Conservation (phyloP, 1,284 basidiomycete genomes). For the Anthracocystis walkeri region DNA sequence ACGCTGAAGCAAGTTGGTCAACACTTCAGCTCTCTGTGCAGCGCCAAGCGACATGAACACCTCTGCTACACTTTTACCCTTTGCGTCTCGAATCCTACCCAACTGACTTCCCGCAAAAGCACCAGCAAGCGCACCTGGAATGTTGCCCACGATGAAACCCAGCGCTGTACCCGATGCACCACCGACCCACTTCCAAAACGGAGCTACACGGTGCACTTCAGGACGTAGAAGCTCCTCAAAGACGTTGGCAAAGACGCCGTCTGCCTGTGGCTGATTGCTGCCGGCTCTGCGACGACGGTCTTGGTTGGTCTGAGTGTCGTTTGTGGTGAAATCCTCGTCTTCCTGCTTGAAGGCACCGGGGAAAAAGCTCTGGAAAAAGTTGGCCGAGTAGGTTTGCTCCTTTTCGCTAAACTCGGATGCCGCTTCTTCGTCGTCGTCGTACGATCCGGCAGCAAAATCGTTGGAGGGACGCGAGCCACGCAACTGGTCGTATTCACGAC, state of each 20-base stretch:
- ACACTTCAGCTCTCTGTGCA: conserved; percentile 83
- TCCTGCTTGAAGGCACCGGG: conserved; percentile 43
- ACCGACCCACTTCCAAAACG: conserved; percentile 61
- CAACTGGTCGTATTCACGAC: conserved; percentile 79
- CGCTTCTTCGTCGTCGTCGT: conserved; percentile 32
- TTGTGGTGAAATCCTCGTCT: neutral
- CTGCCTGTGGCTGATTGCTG: conserved; percentile 53
- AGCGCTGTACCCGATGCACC: conserved; percentile 60
- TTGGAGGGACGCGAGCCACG: conserved; percentile 34
- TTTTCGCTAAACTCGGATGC: conserved; percentile 48
- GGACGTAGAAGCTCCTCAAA: conserved; percentile 68
- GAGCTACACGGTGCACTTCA: conserved; percentile 62
- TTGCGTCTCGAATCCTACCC: conserved; percentile 67
- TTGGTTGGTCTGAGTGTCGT: conserved; percentile 15
- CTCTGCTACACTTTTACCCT: conserved; percentile 70
- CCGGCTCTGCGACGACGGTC: conserved; percentile 12
- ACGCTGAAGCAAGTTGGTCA: conserved; percentile 87
- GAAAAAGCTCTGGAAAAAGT: conserved; percentile 64
- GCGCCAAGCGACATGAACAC: conserved; percentile 87
- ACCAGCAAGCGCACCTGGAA: conserved; percentile 62
- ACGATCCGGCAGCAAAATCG: conserved; percentile 9
- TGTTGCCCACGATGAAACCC: conserved; percentile 64
- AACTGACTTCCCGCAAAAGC: conserved; percentile 63
- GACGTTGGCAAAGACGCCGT: conserved; percentile 60
- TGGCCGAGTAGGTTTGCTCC: conserved; percentile 55